Evolutionary conservation across 768 basidiomycete species (phyloP).

Genomic region (Boletus pseudopeckii): DNA sequence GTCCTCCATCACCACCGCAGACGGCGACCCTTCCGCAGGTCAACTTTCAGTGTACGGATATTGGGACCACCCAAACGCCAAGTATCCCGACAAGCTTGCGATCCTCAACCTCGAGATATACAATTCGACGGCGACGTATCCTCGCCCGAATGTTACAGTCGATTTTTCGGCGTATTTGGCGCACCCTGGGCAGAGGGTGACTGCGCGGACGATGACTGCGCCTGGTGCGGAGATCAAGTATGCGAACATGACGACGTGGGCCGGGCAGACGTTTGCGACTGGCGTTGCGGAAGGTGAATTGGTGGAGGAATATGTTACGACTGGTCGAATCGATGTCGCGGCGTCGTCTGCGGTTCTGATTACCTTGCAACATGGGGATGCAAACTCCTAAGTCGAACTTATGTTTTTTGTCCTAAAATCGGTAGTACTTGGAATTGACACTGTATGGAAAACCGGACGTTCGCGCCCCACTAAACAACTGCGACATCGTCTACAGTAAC

Average conservation of each 20-base stretch:
- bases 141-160: slow-evolving; percentile 43
- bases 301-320: slow-evolving; percentile 37
- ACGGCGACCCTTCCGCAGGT: slow-evolving; percentile 46
- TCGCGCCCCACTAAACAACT: no score
- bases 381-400: background rate
- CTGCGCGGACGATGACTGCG: slow-evolving; percentile 41
- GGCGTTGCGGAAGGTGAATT: slow-evolving; percentile 39
- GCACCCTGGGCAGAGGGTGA: slow-evolving; percentile 27
- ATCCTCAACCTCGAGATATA: slow-evolving; percentile 50
- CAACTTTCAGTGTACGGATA: slow-evolving; percentile 51
- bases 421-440: background rate
- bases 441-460: background rate
- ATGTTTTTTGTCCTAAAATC: background rate
- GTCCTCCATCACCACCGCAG: slow-evolving; percentile 48
- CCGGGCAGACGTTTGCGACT: slow-evolving; percentile 43
- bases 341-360: slow-evolving; percentile 40
- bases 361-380: background rate
- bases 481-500: no score
- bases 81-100: slow-evolving; percentile 44
- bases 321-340: slow-evolving; percentile 32
- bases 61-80: slow-evolving; percentile 36
- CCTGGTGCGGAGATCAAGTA: slow-evolving; percentile 47
- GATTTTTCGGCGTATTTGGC: slow-evolving; percentile 44
- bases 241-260: slow-evolving; percentile 47
- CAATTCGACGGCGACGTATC: slow-evolving; percentile 42